Evolutionary conservation across 768 basidiomycete species (phyloP).

Genomic region (Antrodiella citrinella): DNA sequence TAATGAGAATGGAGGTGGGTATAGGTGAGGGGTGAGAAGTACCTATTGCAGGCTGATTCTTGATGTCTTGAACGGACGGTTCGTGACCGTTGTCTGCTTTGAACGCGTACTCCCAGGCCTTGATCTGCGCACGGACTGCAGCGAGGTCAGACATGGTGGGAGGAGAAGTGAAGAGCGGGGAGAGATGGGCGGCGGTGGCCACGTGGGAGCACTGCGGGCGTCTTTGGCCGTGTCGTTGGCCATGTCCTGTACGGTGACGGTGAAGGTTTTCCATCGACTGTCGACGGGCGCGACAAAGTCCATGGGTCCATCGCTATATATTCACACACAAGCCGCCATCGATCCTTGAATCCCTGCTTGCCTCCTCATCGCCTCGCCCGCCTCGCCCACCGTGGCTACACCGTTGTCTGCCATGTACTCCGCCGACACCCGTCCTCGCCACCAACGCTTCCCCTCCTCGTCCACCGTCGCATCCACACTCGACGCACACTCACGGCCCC

Average conservation of each 20-base stretch:
- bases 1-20: not conserved
- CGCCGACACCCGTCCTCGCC: not conserved
- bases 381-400: not conserved
- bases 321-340: too few relatives aligned
- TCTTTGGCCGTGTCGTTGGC: too few relatives aligned
- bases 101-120: slow-evolving; percentile 71
- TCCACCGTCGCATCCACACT: not conserved
- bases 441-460: not conserved
- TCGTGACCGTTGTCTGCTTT: slow-evolving; percentile 43
- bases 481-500: slow-evolving; percentile 4
- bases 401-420: not conserved
- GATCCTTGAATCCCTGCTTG: too few relatives aligned
- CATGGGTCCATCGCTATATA: too few relatives aligned
- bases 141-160: slow-evolving; percentile 31
- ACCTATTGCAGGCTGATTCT: slow-evolving; percentile 55
- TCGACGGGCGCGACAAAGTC: not conserved
- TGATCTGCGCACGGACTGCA: slow-evolving; percentile 59
- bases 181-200: not conserved
- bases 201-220: slow-evolving; percentile 7
- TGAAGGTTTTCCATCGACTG: not conserved
- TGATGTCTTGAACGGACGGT: slow-evolving; percentile 68
- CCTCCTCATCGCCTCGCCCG: slow-evolving; percentile 5
- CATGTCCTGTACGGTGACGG: slow-evolving; percentile 6
- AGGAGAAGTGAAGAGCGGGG: slow-evolving; percentile 1
- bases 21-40: slow-evolving; percentile 4